Percentiles rank a stretch among this genome's conserved stretches.
Conservation (phyloP, 805 yeast genomes). For the Wickerhamomyces queroliae region DNA sequence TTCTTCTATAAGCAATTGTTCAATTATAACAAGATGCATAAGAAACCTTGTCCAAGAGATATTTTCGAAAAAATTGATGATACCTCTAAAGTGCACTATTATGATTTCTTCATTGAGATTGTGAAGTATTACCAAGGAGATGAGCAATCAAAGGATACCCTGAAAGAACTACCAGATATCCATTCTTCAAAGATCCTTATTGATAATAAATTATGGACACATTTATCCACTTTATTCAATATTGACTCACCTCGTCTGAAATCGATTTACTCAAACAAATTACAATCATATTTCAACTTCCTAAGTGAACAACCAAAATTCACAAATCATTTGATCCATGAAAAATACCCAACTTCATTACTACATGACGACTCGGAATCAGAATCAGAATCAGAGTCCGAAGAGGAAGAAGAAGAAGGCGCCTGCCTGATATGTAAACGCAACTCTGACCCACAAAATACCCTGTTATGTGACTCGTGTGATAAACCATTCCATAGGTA, state of each 20-base stretch:
- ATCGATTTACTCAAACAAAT: conserved; percentile 18
- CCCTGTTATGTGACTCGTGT: conserved; percentile 70
- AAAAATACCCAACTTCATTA: conserved; percentile 27
- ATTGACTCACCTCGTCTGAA: conserved; percentile 9
- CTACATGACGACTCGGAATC: conserved; percentile 13
- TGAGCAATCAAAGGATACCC: too few species aligned
- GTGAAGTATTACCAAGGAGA: conserved; percentile 20
- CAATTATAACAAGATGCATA: conserved; percentile 46
- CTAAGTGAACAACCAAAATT: conserved; percentile 21
- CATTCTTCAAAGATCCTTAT: conserved; percentile 8
- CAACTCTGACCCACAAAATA: conserved; percentile 37
- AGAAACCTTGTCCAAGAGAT: conserved; percentile 7
- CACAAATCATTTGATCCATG: conserved; percentile 16
- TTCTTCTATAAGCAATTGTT: conserved; percentile 58
- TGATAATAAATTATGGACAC: conserved; percentile 23
- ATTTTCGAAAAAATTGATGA: conserved; percentile 8
- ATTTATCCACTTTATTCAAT: conserved; percentile 11
- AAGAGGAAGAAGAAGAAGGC: conserved; percentile 24
- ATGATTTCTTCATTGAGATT: conserved; percentile 33
- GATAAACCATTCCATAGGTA: conserved; percentile 59
- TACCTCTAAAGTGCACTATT: conserved; percentile 23
- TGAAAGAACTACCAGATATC: conserved; percentile 6
- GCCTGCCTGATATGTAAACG: conserved; percentile 44
- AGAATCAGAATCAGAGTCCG: conserved; percentile 20
- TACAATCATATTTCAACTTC: conserved; percentile 28